These are phyloP conservation scores for Passalora sequoiae DNA, from an alignment of 2,329 filamentous ascomycete genomes.

Conservation along the genomic window DNA sequence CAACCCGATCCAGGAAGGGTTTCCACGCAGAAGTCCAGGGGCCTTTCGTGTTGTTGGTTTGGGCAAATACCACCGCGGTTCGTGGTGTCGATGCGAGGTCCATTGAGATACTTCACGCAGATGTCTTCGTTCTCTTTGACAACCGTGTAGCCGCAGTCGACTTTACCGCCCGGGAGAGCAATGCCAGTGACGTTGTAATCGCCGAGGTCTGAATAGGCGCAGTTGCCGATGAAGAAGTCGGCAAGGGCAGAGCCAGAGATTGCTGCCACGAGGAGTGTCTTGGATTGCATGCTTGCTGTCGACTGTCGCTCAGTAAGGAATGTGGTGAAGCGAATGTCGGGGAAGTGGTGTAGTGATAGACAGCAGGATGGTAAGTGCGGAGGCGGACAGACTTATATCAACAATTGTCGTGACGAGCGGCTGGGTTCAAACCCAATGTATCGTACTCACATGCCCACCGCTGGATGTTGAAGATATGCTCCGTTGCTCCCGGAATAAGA, in stretches of 20 bases:
- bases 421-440: background rate
- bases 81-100: conserved; percentile 9
- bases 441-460: no score
- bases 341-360: background rate
- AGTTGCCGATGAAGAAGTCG: conserved; percentile 16
- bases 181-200: conserved; percentile 1
- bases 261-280: background rate
- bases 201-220: conserved; percentile 3
- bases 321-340: background rate
- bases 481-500: background rate
- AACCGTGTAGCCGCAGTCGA: conserved; percentile 14
- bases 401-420: background rate
- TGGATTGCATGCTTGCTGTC: background rate
- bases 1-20: conserved; percentile 8
- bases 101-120: conserved; percentile 2
- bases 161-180: conserved; percentile 6
- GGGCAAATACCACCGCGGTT: conserved; percentile 15
- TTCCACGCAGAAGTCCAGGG: conserved; percentile 9
- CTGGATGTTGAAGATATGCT: no score
- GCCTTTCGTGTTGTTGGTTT: conserved; percentile 9
- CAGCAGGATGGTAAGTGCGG: background rate
- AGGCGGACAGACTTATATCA: no score
- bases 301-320: background rate
- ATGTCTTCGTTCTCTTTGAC: conserved; percentile 3
- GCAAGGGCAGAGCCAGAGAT: conserved; percentile 2